phyloP scores from a whole-genome alignment of 1,284 basidiomycete genomes.

The Sanghuangporus baumii region DNA sequence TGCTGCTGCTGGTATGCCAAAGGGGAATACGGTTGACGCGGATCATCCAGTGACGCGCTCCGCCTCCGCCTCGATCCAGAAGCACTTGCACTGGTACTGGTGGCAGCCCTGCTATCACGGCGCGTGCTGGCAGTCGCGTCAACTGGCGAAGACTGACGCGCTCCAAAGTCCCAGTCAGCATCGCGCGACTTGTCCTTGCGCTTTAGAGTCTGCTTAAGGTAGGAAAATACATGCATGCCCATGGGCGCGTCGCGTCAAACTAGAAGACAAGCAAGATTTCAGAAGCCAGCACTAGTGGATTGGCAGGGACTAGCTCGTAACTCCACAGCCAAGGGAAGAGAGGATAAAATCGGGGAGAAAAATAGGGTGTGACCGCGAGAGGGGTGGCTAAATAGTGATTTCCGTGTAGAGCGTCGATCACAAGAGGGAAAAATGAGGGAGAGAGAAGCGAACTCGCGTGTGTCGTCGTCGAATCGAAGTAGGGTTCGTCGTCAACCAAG shows the following conservation, averaged over 20 bases:
- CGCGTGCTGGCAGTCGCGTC: slow-evolving; percentile 2
- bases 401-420: neutral
- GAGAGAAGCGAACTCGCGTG: neutral
- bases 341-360: neutral
- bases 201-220: slow-evolving; percentile 14
- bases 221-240: slow-evolving; percentile 15
- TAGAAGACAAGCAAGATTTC: neutral
- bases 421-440: neutral
- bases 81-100: neutral
- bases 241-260: neutral
- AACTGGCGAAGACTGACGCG: slow-evolving; percentile 6
- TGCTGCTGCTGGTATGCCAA: neutral
- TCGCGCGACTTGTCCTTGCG: slow-evolving; percentile 14
- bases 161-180: slow-evolving; percentile 17
- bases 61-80: neutral
- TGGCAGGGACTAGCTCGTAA: neutral
- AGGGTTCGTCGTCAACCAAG: neutral
- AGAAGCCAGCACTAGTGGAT: neutral
- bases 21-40: neutral
- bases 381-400: slow-evolving; percentile 10
- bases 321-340: neutral
- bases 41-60: neutral
- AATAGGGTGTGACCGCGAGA: slow-evolving; percentile 1
- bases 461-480: slow-evolving; percentile 1
- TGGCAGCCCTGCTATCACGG: neutral